Evolutionary conservation across 1,284 basidiomycete species (phyloP).

Genomic region (Cryptococcus amylolentus): DNA sequence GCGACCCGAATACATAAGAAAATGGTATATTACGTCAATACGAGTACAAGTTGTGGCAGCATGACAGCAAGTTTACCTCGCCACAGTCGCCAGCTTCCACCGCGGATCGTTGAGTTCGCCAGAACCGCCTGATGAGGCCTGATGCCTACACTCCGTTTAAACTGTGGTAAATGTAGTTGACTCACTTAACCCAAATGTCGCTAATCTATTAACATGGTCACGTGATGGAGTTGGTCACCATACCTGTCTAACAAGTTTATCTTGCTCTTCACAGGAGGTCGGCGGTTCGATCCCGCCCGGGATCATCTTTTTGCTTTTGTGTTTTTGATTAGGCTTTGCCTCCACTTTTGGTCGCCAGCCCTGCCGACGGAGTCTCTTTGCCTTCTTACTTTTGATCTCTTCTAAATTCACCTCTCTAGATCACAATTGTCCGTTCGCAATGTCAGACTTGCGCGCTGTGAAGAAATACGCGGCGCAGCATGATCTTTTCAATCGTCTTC

Average conservation of each 20-base stretch:
- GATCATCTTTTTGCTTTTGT: constrained; percentile 11
- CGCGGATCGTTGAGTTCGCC: no score
- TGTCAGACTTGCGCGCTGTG: constrained; percentile 25
- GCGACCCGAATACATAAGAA: no score
- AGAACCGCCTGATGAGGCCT: no score
- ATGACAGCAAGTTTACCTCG: no score
- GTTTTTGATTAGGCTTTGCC: neutral
- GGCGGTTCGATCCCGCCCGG: constrained; percentile 16
- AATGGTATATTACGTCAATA: no score
- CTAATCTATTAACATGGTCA: neutral
- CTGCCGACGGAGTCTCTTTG: neutral
- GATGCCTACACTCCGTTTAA: no score
- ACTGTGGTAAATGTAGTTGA: no score
- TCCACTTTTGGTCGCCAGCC: no score
- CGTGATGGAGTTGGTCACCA: constrained; percentile 20
- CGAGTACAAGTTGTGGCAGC: no score
- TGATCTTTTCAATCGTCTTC: constrained; percentile 78
- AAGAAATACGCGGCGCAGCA: constrained; percentile 44
- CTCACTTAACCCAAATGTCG: no score
- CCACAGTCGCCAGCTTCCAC: no score
- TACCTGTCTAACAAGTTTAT: constrained; percentile 14
- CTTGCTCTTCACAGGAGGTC: constrained; percentile 13
- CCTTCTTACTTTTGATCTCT: neutral
- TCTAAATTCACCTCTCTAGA: neutral
- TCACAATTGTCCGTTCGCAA: neutral